A percentile compares a stretch with the other conserved stretches of the same genome.
Evolutionary conservation across 345 rosid genomes (phyloP).

Genomic region (Acer saccharum): DNA sequence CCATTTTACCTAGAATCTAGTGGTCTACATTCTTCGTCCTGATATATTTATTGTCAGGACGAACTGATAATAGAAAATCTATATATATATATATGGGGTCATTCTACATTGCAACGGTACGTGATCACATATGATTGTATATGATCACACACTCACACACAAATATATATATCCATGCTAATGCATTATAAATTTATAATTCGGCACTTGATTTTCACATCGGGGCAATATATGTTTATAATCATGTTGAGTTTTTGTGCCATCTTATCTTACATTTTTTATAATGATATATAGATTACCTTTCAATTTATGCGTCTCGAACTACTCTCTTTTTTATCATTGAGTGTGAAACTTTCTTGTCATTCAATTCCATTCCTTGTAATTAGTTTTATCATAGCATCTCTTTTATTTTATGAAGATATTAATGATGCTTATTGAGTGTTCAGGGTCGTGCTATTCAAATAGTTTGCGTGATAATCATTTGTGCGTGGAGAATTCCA

Average conservation of each 20-base stretch:
- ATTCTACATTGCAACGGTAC: too few relatives aligned
- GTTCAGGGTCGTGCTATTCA: slow-evolving; percentile 83
- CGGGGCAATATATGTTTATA: not conserved
- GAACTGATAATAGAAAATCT: too few relatives aligned
- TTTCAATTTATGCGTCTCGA: not conserved
- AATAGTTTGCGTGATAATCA: slow-evolving; percentile 66
- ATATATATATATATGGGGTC: too few relatives aligned
- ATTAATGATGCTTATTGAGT: not conserved
- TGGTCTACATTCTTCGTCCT: too few relatives aligned
- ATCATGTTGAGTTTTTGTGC: not conserved
- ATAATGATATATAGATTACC: not conserved
- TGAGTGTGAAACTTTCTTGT: not conserved
- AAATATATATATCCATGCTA: too few relatives aligned
- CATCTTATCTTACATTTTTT: not conserved
- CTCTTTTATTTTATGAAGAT: not conserved
- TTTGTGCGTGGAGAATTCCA: slow-evolving; percentile 89
- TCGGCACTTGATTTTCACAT: not conserved
- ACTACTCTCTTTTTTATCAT: not conserved
- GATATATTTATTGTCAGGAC: too few relatives aligned
- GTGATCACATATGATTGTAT: too few relatives aligned
- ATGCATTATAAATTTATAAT: too few relatives aligned
- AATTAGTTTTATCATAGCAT: not conserved
- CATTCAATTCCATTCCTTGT: not conserved
- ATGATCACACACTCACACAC: too few relatives aligned
- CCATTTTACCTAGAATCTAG: too few relatives aligned